Evolutionary conservation across 1,284 basidiomycete species (phyloP), one percentile per base, ranked within the genome.

Genomic region (Puccinia coronata): DNA sequence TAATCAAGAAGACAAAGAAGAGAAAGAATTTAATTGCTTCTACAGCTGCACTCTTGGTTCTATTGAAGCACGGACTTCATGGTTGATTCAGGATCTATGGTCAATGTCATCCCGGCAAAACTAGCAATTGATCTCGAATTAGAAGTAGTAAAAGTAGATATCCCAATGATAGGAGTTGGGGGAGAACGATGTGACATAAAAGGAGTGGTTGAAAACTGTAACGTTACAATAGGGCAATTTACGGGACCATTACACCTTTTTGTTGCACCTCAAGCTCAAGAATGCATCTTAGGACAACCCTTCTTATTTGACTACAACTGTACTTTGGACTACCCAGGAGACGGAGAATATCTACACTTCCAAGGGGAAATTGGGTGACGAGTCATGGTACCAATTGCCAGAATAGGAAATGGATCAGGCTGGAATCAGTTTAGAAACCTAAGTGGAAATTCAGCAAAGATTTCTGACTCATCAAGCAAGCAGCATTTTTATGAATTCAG

Each of bases 111-210:
- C 34, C 59, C 59, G 34, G 23, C 6, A 34, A 12, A 39, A 25
- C 16, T 28, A 2, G 63, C 63, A 4, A 65, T 43, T 39, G 39
- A 65, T 39, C 34, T 65, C 3, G 63, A 43, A 5, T 25, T 65
- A 9, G 63, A 65, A 65, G 63, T 65, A 39, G 63, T 65, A n/a
- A 20, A 65, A 20, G 63, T 65, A 18, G 63, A 65, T 12, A 65
- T 65, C 11, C 63, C 63, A 18, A 65, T 65, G 63, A 36, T 2
- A 20, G 63, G 63, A 36, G 25, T 65, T 39, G 63, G 63, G 16
- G 63, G 63, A 11, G 63, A 65, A 39, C 3, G 39, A 20, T 65
- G 63, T 39, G 39, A 65, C 23, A 65, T 65, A 16, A 65, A 43
- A 20, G 63, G 63, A 39, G 63, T 65, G 31, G 63, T 65, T 2